phyloP scores from a whole-genome alignment of 129 eudicot species.

The Erigeron canadensis region DNA sequence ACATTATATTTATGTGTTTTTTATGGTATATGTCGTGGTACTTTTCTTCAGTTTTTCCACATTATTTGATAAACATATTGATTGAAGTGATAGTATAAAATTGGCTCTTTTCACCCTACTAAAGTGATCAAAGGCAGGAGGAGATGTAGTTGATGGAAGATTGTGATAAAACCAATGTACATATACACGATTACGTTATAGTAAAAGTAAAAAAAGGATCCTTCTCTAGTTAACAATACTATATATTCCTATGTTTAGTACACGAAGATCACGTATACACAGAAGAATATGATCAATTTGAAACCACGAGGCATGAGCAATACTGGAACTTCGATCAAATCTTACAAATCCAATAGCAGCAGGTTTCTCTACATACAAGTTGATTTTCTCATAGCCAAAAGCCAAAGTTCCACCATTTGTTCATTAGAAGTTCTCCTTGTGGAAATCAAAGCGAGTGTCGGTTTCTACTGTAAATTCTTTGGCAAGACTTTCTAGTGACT shows the following conservation, averaged over 20 bases:
- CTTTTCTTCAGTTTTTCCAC: too few relatives aligned
- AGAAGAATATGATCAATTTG: conserved; percentile 9
- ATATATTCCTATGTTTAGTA: not conserved
- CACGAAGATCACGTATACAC: conserved; percentile 15
- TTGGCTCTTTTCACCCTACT: not conserved
- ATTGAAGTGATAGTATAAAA: too few relatives aligned
- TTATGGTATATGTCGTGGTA: too few relatives aligned
- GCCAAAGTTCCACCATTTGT: not conserved
- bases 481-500: conserved; percentile 56
- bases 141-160: conserved; percentile 1
- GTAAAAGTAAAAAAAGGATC: conserved; percentile 3
- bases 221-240: conserved; percentile 22
- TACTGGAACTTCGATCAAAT: conserved; percentile 30
- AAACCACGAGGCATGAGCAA: conserved; percentile 13
- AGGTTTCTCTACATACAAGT: conserved; percentile 21
- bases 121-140: not conserved
- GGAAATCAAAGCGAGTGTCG: conserved; percentile 78
- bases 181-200: conserved; percentile 21
- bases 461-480: conserved; percentile 57
- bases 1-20: too few relatives aligned
- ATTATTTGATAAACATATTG: too few relatives aligned
- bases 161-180: conserved; percentile 3
- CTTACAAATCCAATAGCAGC: conserved; percentile 14
- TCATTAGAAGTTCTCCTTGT: conserved; percentile 84
- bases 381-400: conserved; percentile 15